Base-by-base conservation (phyloP, 306 rosid genomes). In the Ormosia semicastrata region DNA sequence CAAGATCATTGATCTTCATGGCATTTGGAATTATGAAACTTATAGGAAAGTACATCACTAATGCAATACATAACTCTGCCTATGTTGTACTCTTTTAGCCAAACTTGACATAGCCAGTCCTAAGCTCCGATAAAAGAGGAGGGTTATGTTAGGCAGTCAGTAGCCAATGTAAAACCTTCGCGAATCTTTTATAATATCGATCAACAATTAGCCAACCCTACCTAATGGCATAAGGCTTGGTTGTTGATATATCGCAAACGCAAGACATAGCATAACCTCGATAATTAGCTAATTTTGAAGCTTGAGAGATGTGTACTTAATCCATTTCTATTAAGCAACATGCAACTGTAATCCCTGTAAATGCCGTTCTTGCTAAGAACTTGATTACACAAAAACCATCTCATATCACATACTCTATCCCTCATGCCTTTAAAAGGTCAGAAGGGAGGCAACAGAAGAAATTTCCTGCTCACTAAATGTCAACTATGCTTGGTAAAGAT, bases 11-110 rank as follows among this genome's bases (percentile, higher is more conserved):
- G 34, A 37, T 24, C 14, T 15, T 29, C 5, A 24, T 40, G 13
- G 41, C 56, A 67, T 40, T 66, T 49, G 41, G 58, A 78, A 78
- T 53, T 69, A 77, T 4, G 58, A 34, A 74, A 71, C 9, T 7
- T 47, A n/a, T 34, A 65, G 17, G 81, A 2, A 71, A 24, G 14
- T 36, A 34, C 36, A 37, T 65, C 30, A 24, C 62, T 17, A 57
- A n/a, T 9, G 4, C 8, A 68, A 11, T 39, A 68, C 6, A n/a
- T 44, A 44, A 2, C 18, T 44, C 24, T 44, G 6, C 4, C 57
- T 14, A 52, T 52, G 57, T 9, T 8, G 11, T 8, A 40, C 36
- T 40, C 5, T 41, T 41, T 57, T 18, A 18, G 72, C 34, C 36
- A 15, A 40, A 17, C 37, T 66, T 66, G 41, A 18, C 53, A 40